Evolutionary conservation across 2,329 filamentous ascomycete species (phyloP).

Genomic region (Aspergillus tanneri): DNA sequence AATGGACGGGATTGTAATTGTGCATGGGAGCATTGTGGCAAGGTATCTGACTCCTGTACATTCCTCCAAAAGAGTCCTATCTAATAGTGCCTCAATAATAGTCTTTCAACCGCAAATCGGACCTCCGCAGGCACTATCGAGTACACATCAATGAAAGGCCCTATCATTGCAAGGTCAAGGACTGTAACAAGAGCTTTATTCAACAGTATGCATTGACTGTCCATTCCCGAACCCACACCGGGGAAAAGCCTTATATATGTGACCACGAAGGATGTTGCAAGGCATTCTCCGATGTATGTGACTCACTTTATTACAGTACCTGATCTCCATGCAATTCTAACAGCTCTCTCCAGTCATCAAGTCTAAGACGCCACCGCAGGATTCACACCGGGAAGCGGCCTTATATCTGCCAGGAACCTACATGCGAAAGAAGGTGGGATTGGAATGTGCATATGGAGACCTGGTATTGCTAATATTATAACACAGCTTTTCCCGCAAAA

Average conservation of each 20-base stretch:
- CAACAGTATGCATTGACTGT: conserved; percentile 49
- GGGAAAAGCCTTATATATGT: too few species aligned
- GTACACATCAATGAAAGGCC: conserved; percentile 51
- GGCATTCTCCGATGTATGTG: too few species aligned
- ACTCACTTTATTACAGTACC: conserved; percentile 45
- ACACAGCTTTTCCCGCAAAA: conserved; percentile 42
- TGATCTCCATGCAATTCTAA: too few species aligned
- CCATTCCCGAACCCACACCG: too few species aligned
- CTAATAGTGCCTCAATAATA: conserved; percentile 19
- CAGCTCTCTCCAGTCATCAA: too few species aligned
- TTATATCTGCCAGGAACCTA: too few species aligned
- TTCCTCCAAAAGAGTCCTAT: background rate
- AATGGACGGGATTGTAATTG: conserved; percentile 42
- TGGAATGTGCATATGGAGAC: too few species aligned
- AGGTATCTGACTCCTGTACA: conserved; percentile 34
- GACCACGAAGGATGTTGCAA: too few species aligned
- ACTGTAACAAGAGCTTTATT: conserved; percentile 50
- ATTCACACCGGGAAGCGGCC: too few species aligned
- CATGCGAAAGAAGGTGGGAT: too few species aligned
- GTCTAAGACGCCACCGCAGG: too few species aligned
- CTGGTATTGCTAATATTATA: background rate
- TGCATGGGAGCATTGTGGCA: conserved; percentile 47
- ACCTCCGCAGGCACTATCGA: conserved; percentile 48
- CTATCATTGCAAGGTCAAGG: conserved; percentile 45
- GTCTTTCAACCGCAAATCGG: conserved; percentile 52